Evolutionary conservation across 805 yeast genomes (phyloP).

Genomic region (Yarrowia porcina): DNA sequence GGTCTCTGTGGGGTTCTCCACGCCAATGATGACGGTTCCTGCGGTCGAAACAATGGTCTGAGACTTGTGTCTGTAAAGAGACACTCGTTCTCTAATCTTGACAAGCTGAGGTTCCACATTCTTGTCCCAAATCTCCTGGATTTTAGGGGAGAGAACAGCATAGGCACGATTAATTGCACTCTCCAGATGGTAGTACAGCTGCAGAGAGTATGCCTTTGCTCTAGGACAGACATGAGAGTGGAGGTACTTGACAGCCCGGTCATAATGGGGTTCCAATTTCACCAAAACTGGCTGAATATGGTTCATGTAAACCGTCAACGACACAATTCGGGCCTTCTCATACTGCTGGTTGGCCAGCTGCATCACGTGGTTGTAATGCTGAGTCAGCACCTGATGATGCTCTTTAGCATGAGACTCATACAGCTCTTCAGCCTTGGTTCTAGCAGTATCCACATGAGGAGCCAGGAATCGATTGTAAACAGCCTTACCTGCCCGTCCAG

Average conservation of each 20-base stretch:
- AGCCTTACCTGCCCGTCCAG: background rate
- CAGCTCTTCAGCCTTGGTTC: background rate
- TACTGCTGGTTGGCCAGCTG: background rate
- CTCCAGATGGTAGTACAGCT: background rate
- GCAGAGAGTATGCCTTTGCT: background rate
- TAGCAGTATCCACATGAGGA: conserved; percentile 18
- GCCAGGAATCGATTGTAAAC: conserved; percentile 4
- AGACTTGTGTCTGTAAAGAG: conserved; percentile 24
- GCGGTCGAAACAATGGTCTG: conserved; percentile 20
- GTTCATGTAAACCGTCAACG: conserved; percentile 4
- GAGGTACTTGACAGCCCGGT: background rate
- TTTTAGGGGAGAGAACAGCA: conserved; percentile 28
- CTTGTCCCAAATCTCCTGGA: conserved; percentile 29
- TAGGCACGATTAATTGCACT: background rate
- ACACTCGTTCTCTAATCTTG: conserved; percentile 32
- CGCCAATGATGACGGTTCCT: conserved; percentile 17
- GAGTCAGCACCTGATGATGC: background rate
- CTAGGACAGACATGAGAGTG: conserved; percentile 27
- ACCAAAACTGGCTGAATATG: conserved; percentile 28
- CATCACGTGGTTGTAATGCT: background rate
- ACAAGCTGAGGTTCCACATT: conserved; percentile 33
- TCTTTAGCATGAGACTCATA: background rate
- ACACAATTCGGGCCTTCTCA: background rate
- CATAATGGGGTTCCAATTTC: conserved; percentile 25
- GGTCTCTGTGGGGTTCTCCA: conserved; percentile 14